These are phyloP conservation scores for Xanthoconium stramineum DNA, from an alignment of 768 basidiomycete genomes.

Conservation along the genomic window DNA sequence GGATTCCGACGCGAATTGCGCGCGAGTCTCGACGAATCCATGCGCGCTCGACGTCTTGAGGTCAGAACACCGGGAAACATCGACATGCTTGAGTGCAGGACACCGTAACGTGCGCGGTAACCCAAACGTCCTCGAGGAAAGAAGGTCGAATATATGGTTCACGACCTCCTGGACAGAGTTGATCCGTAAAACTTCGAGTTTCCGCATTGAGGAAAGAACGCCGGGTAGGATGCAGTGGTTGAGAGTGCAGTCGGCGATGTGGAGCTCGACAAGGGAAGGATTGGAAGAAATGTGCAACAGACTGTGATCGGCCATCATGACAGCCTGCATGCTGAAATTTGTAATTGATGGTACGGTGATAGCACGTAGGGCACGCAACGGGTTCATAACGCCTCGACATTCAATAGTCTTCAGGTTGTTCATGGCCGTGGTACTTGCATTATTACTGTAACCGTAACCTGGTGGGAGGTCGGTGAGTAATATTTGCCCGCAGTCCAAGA, in stretches of 20 bases:
- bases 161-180: slow-evolving; percentile 31
- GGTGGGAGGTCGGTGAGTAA: too few relatives aligned
- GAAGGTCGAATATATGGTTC: slow-evolving; percentile 40
- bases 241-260: slow-evolving; percentile 34
- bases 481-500: slow-evolving; percentile 2
- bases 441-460: too few relatives aligned
- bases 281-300: slow-evolving; percentile 23
- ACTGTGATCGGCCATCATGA: slow-evolving; percentile 15
- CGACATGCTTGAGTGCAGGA: slow-evolving; percentile 47
- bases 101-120: slow-evolving; percentile 31
- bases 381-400: slow-evolving; percentile 15
- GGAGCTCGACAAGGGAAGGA: slow-evolving; percentile 40
- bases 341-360: slow-evolving; percentile 33
- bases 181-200: slow-evolving; percentile 45
- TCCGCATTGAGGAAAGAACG: slow-evolving; percentile 33
- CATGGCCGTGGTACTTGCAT: slow-evolving; percentile 15
- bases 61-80: slow-evolving; percentile 54
- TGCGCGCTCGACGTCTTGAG: slow-evolving; percentile 50
- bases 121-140: slow-evolving; percentile 28
- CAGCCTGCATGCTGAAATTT: slow-evolving; percentile 16
- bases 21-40: slow-evolving; percentile 51
- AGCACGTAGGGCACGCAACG: slow-evolving; percentile 11
- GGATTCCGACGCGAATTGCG: slow-evolving; percentile 19
- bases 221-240: slow-evolving; percentile 26
- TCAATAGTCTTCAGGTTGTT: slow-evolving; percentile 38